These are phyloP conservation scores for Verbascum thapsus DNA, from an alignment of 257 asterid species.

Conservation along the genomic window DNA sequence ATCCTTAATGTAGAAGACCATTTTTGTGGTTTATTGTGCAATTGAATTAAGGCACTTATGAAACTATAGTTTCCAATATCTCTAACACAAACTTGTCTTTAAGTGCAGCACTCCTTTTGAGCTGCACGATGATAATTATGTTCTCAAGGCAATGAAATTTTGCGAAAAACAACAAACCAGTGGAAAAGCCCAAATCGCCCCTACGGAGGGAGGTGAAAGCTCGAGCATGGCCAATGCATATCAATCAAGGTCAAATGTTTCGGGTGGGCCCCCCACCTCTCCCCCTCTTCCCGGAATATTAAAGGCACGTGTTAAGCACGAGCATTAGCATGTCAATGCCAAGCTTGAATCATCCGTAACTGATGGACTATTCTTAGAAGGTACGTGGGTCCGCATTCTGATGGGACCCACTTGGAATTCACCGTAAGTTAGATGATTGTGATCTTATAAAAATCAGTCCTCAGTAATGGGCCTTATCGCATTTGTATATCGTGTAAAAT, in stretches of 20 bases:
- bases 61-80: background rate
- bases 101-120: conserved; percentile 91
- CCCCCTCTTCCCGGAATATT: conserved; percentile 89
- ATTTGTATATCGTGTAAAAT: conserved; percentile 60
- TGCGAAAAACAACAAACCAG: conserved; percentile 51
- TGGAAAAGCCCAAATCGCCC: conserved; percentile 27
- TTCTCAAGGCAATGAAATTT: conserved; percentile 90
- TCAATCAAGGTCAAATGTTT: conserved; percentile 40
- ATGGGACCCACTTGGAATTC: too few species aligned
- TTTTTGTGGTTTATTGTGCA: background rate
- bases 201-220: conserved; percentile 64
- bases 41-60: background rate
- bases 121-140: conserved; percentile 91
- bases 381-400: too few species aligned
- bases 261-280: conserved; percentile 59
- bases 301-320: conserved; percentile 85
- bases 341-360: conserved; percentile 19
- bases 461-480: conserved; percentile 28
- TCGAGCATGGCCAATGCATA: conserved; percentile 50
- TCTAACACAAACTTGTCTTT: background rate
- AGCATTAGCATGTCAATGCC: conserved; percentile 42
- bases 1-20: background rate
- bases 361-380: too few species aligned
- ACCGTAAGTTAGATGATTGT: too few species aligned
- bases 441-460: background rate